These are phyloP conservation scores for Durio zibethinus DNA, from an alignment of 345 rosid species.

Conservation along the genomic window DNA sequence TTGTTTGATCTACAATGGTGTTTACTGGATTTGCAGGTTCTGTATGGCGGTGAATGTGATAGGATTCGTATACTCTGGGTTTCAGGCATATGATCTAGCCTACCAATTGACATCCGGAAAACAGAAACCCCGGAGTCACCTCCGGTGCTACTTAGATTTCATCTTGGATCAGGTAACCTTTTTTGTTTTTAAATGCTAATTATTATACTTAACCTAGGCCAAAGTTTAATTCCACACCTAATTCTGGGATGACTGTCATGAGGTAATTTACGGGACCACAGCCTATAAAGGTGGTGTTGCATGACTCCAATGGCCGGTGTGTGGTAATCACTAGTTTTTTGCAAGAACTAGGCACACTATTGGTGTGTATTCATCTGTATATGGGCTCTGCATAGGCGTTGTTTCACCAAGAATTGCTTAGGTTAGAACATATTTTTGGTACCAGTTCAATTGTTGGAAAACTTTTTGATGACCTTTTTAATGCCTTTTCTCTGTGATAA, in stretches of 20 bases:
- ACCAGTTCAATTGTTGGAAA: constrained; percentile 11
- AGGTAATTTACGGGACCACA: constrained; percentile 29
- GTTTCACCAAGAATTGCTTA: background rate
- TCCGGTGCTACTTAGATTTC: constrained; percentile 65
- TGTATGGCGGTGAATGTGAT: constrained; percentile 70
- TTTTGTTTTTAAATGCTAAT: background rate
- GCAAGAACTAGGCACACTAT: background rate
- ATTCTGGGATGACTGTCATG: constrained; percentile 8
- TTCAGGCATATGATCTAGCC: constrained; percentile 57
- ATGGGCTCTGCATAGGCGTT: background rate
- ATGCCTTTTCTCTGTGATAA: constrained; percentile 20
- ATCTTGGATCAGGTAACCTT: constrained; percentile 65
- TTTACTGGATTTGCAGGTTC: constrained; percentile 50
- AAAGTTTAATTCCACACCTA: background rate
- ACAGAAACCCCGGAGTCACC: constrained; percentile 28
- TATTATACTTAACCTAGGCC: constrained; percentile 20
- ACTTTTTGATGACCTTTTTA: constrained; percentile 17
- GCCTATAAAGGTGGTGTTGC: constrained; percentile 13
- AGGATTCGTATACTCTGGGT: constrained; percentile 67
- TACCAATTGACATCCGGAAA: constrained; percentile 49
- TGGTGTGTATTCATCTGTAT: background rate
- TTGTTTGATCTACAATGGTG: background rate
- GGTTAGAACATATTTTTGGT: constrained; percentile 9
- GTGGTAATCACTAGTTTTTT: constrained; percentile 4
- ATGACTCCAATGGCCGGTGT: constrained; percentile 13